These are phyloP conservation scores for Russula compacta DNA, from an alignment of 768 basidiomycete species.

Conservation along the genomic window DNA sequence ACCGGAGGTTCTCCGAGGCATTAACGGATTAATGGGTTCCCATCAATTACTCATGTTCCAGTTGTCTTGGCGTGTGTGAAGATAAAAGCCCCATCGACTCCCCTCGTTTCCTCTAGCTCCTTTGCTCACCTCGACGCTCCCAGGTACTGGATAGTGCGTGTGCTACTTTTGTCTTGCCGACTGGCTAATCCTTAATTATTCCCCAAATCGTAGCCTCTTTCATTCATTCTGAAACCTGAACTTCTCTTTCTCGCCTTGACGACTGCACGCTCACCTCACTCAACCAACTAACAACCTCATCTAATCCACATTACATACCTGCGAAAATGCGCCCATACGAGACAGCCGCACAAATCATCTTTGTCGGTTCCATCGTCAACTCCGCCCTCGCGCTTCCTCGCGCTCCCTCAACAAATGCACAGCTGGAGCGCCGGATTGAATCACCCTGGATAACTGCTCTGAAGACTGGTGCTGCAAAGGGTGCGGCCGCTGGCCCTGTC, in stretches of 20 bases:
- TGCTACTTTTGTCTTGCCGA: background rate
- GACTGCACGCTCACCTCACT: background rate
- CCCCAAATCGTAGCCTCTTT: background rate
- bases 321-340: background rate
- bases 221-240: background rate
- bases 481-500: too few relatives aligned
- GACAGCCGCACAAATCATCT: background rate
- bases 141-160: constrained; percentile 10
- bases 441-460: too few relatives aligned
- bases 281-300: background rate
- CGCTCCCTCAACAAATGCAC: too few relatives aligned
- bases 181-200: background rate
- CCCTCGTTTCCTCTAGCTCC: background rate
- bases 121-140: background rate
- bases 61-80: background rate
- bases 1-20: background rate
- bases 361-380: background rate
- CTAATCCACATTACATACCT: background rate
- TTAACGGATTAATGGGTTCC: background rate
- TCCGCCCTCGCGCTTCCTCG: background rate
- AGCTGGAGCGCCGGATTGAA: too few relatives aligned
- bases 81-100: background rate
- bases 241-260: background rate
- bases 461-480: too few relatives aligned
- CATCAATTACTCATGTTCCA: background rate